These are phyloP conservation scores for Priceomyces carsonii DNA, from an alignment of 805 yeast species.

Conservation along the genomic window DNA sequence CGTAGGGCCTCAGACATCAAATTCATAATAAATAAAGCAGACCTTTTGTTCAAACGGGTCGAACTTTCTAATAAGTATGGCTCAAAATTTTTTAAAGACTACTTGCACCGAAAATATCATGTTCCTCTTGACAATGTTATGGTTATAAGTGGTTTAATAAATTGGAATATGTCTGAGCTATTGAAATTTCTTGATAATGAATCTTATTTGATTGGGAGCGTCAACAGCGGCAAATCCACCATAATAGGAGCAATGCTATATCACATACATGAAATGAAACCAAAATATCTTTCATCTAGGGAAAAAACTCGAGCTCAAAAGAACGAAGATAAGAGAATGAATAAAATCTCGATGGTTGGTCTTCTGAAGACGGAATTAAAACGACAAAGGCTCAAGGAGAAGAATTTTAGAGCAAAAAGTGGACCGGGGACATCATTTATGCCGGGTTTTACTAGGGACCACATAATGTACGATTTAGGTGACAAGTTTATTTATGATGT, in stretches of 20 bases:
- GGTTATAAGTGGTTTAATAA: slow-evolving; percentile 49
- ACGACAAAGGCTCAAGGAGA: slow-evolving; percentile 9
- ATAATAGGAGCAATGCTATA: slow-evolving; percentile 49
- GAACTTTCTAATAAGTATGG: slow-evolving; percentile 26
- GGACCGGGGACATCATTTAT: slow-evolving; percentile 52
- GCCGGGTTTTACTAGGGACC: slow-evolving; percentile 72
- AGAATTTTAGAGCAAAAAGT: slow-evolving; percentile 23
- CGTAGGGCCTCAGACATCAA: slow-evolving; percentile 35
- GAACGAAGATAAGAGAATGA: slow-evolving; percentile 16
- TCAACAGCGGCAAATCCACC: slow-evolving; percentile 72
- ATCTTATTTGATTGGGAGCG: slow-evolving; percentile 60
- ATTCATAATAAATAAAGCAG: slow-evolving; percentile 46
- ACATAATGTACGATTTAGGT: slow-evolving; percentile 37
- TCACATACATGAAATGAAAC: slow-evolving; percentile 9
- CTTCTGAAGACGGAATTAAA: slow-evolving; percentile 5
- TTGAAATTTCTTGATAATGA: slow-evolving; percentile 35
- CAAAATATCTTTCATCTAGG: slow-evolving; percentile 10
- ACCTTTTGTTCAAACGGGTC: slow-evolving; percentile 40
- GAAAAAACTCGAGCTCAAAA: slow-evolving; percentile 15
- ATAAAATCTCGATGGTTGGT: not conserved
- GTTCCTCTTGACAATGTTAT: slow-evolving; percentile 44
- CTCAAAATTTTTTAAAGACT: slow-evolving; percentile 31
- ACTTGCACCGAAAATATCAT: slow-evolving; percentile 28
- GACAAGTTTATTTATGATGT: slow-evolving; percentile 40
- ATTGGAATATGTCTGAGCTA: slow-evolving; percentile 53